A percentile compares a stretch with the other conserved stretches of the same genome.
These are phyloP conservation scores for Zizania palustris DNA, from an alignment of 202 grass and related monocot species.

Conservation along the genomic window DNA sequence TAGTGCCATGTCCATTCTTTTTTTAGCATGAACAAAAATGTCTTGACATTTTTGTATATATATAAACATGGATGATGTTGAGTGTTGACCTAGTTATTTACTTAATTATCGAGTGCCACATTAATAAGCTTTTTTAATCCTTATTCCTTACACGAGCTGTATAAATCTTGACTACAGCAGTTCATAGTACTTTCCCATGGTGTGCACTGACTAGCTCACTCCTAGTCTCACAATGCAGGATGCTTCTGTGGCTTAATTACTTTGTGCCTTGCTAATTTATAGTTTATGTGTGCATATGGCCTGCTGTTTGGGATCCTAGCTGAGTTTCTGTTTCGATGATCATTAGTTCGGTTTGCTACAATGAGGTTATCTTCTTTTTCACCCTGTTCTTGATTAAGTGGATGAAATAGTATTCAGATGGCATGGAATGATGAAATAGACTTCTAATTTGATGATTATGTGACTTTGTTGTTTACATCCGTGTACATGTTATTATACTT, in stretches of 20 bases:
- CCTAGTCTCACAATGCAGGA: neutral
- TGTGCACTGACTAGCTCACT: slow-evolving; percentile 2
- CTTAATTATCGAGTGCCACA: neutral
- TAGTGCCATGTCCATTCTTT: slow-evolving; percentile 14
- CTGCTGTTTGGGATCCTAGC: neutral
- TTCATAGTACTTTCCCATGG: neutral
- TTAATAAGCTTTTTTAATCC: slow-evolving; percentile 2
- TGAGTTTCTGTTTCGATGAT: slow-evolving; percentile 3
- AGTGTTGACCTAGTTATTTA: slow-evolving; percentile 1
- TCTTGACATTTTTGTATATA: neutral
- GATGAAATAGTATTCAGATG: slow-evolving; percentile 5
- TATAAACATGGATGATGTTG: neutral
- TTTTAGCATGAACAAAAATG: neutral
- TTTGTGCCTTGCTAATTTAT: neutral
- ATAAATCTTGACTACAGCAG: slow-evolving; percentile 5
- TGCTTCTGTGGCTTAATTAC: slow-evolving; percentile 13
- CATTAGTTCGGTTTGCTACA: neutral
- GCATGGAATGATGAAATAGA: slow-evolving; percentile 2
- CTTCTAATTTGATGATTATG: neutral
- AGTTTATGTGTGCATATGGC: neutral
- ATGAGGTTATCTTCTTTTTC: neutral
- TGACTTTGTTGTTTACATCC: neutral
- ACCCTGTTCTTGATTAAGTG: slow-evolving; percentile 29
- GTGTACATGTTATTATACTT: neutral
- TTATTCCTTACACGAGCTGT: slow-evolving; percentile 3